Evolutionary conservation across 768 basidiomycete genomes (phyloP).

Genomic region (Suillus placidus): DNA sequence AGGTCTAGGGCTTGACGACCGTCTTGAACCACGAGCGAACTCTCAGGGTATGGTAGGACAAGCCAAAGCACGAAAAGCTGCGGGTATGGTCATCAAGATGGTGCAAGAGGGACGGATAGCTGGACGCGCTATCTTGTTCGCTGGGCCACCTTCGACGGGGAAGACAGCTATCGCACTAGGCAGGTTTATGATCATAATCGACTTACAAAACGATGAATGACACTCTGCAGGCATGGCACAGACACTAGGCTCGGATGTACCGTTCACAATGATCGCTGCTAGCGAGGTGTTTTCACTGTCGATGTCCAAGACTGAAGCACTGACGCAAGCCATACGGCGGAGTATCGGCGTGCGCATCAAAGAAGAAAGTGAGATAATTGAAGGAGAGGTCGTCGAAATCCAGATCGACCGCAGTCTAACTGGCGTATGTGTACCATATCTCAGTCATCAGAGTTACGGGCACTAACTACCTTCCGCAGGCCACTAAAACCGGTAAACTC

Average conservation of each 20-base stretch:
- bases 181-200: conserved; percentile 37
- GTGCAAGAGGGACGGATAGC: conserved; percentile 96
- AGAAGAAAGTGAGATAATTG: conserved; percentile 96
- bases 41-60: conserved; percentile 98
- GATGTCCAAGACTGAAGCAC: conserved; percentile 98
- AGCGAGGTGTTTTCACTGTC: conserved; percentile 98
- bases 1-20: conserved; percentile 90
- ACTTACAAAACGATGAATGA: background rate
- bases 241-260: conserved; percentile 90
- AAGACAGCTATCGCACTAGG: conserved; percentile 99
- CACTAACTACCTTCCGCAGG: conserved; percentile 48
- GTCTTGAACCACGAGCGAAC: conserved; percentile 85
- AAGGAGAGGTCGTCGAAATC: conserved; percentile 98
- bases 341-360: conserved; percentile 98
- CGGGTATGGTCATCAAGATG: conserved; percentile 97
- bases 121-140: conserved; percentile 94
- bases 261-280: conserved; percentile 96
- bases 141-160: conserved; percentile 95
- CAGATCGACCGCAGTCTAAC: conserved; percentile 97
- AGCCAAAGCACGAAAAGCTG: conserved; percentile 93
- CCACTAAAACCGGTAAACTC: conserved; percentile 95
- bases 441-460: background rate
- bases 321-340: conserved; percentile 94
- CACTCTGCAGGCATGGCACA: conserved; percentile 84
- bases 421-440: conserved; percentile 58